A percentile compares a stretch with the other conserved stretches of the same genome.
Evolutionary conservation across 108 stramenopile genomes (phyloP).

Genomic region (Cyclotella cryptica): DNA sequence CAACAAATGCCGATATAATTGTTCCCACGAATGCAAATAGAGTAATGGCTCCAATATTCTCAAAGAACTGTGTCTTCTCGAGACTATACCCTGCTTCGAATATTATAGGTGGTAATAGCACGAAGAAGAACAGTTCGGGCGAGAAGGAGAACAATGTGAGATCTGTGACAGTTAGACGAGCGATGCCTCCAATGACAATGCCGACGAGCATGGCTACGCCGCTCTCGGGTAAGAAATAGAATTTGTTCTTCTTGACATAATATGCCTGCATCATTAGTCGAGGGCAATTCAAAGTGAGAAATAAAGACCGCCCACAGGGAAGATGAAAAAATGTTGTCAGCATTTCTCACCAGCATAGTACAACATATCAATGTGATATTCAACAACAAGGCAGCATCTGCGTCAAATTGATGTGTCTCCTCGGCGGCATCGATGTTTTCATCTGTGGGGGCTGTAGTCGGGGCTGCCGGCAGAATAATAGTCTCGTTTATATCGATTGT

Average conservation of each 20-base stretch:
- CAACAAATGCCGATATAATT: constrained; percentile 91
- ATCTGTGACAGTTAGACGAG: constrained; percentile 65
- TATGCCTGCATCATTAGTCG: constrained; percentile 41
- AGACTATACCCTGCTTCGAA: constrained; percentile 98
- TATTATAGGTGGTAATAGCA: constrained; percentile 96
- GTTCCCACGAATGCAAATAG: constrained; percentile 95
- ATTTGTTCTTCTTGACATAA: constrained; percentile 71
- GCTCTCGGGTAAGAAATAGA: constrained; percentile 81
- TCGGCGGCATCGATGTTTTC: constrained; percentile 56
- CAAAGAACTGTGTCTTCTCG: constrained; percentile 90
- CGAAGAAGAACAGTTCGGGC: constrained; percentile 97
- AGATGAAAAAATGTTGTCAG: constrained; percentile 4
- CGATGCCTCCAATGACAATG: constrained; percentile 79
- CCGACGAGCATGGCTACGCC: constrained; percentile 86
- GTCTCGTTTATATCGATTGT: constrained; percentile 7
- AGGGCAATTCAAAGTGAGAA: background rate
- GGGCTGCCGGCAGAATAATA: background rate
- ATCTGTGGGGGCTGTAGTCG: constrained; percentile 32
- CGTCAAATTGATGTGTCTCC: constrained; percentile 84
- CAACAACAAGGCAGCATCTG: constrained; percentile 68
- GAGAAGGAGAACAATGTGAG: constrained; percentile 78
- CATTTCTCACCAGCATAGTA: constrained; percentile 57
- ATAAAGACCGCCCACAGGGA: background rate
- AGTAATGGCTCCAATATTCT: constrained; percentile 93
- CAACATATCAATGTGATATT: constrained; percentile 83